Percentiles rank a stretch among this genome's conserved stretches.
Evolutionary conservation across 345 rosid genomes (phyloP).

Genomic region (Heritiera littoralis): DNA sequence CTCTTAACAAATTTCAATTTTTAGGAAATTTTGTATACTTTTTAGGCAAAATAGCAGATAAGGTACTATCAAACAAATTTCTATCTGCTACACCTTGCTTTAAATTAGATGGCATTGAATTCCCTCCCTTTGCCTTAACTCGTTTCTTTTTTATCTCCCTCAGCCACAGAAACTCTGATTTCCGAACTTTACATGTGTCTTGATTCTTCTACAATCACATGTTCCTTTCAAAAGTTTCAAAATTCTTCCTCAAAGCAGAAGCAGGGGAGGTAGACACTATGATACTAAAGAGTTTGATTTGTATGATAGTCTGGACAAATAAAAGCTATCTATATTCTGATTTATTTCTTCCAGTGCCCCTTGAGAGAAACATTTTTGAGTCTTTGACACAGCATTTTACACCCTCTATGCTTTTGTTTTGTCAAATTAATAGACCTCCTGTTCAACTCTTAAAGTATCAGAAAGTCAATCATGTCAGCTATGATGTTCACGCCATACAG

Average conservation of each 20-base stretch:
- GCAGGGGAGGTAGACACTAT: background rate
- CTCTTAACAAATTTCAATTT: background rate
- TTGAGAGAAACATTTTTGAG: background rate
- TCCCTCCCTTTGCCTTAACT: background rate
- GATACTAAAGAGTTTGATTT: background rate
- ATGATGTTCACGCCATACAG: background rate
- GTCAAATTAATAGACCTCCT: background rate
- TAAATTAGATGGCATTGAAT: background rate
- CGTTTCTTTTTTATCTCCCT: background rate
- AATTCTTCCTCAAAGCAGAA: background rate
- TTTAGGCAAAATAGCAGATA: background rate
- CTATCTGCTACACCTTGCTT: background rate
- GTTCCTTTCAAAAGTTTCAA: background rate
- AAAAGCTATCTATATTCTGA: background rate
- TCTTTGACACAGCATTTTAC: background rate
- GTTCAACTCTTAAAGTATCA: background rate
- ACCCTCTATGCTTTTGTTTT: background rate
- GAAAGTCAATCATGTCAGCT: background rate
- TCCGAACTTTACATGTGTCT: background rate
- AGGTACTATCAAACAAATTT: background rate
- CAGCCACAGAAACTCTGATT: background rate
- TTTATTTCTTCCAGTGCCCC: background rate
- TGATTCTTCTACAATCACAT: background rate
- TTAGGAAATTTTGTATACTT: constrained; percentile 1
- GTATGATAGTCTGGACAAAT: background rate